A percentile compares a stretch with the other conserved stretches of the same genome.
These are phyloP conservation scores for Gymnopilus junonius DNA, from an alignment of 768 basidiomycete genomes.

Conservation along the genomic window DNA sequence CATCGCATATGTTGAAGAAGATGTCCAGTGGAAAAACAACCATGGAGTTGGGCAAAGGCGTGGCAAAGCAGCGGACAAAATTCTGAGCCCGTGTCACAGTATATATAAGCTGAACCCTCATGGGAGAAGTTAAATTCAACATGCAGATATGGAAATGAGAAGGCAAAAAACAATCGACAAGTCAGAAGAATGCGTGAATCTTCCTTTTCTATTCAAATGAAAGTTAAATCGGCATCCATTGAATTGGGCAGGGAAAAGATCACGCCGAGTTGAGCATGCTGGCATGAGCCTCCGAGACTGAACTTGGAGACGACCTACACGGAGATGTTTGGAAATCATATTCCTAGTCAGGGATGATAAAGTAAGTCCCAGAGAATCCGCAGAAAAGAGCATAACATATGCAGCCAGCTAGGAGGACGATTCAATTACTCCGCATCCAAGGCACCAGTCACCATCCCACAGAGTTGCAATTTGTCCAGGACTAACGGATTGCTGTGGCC, in stretches of 20 bases:
- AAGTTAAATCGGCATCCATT: background rate
- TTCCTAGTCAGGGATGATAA: background rate
- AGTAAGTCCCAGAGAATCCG: background rate
- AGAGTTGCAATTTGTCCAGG: conserved; percentile 82
- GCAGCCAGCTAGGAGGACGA: background rate
- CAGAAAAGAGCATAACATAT: background rate
- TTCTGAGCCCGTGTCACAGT: too few species aligned
- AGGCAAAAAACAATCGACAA: background rate
- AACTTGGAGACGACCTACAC: background rate
- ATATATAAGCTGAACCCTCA: too few species aligned
- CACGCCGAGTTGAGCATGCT: background rate
- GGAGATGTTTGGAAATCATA: background rate
- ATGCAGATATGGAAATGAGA: background rate
- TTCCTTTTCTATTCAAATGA: background rate
- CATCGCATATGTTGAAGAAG: background rate
- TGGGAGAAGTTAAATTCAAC: too few species aligned
- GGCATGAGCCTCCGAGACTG: background rate
- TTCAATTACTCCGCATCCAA: conserved; percentile 79
- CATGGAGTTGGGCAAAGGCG: background rate
- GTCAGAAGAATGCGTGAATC: background rate
- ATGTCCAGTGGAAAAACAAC: background rate
- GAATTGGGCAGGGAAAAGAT: background rate
- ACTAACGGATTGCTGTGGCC: conserved; percentile 69
- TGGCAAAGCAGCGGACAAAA: too few species aligned
- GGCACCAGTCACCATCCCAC: conserved; percentile 77